These are phyloP conservation scores for Fusarium guadeloupense DNA, from an alignment of 2,329 filamentous ascomycete species.

Conservation along the genomic window DNA sequence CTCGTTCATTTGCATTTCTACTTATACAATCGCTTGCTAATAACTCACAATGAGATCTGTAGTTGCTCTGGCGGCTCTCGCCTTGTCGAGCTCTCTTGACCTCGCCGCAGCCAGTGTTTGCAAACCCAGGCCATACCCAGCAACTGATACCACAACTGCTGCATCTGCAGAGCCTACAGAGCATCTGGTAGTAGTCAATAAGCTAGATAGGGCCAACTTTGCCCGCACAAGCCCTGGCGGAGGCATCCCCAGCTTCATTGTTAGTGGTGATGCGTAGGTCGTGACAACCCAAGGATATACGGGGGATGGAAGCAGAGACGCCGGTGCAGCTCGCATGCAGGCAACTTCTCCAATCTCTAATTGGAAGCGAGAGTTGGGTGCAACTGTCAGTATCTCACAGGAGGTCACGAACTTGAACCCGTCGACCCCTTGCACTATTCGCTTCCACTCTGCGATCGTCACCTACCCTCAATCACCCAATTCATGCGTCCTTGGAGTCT, in stretches of 20 bases:
- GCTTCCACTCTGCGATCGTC: slow-evolving; percentile 15
- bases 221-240: background rate
- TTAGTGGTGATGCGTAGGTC: background rate
- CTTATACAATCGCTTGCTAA: background rate
- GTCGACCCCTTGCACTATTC: slow-evolving; percentile 14
- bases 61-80: slow-evolving; percentile 6
- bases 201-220: slow-evolving; percentile 3
- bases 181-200: background rate
- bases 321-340: background rate
- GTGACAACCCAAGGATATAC: background rate
- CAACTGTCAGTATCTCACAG: slow-evolving; percentile 8
- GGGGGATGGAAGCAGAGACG: slow-evolving; percentile 13
- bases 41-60: slow-evolving; percentile 10
- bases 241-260: background rate
- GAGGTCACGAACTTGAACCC: slow-evolving; percentile 2
- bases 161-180: background rate
- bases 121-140: background rate
- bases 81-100: slow-evolving; percentile 4
- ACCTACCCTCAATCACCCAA: background rate
- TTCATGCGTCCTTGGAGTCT: slow-evolving; percentile 8
- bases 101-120: background rate
- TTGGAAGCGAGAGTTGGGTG: slow-evolving; percentile 1
- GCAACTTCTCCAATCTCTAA: background rate
- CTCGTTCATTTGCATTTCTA: background rate
- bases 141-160: background rate